Percentiles rank a stretch among this genome's conserved stretches.
These are phyloP conservation scores for Rhytidhysteron rufulum DNA, from an alignment of 2,329 filamentous ascomycete species.

Conservation along the genomic window DNA sequence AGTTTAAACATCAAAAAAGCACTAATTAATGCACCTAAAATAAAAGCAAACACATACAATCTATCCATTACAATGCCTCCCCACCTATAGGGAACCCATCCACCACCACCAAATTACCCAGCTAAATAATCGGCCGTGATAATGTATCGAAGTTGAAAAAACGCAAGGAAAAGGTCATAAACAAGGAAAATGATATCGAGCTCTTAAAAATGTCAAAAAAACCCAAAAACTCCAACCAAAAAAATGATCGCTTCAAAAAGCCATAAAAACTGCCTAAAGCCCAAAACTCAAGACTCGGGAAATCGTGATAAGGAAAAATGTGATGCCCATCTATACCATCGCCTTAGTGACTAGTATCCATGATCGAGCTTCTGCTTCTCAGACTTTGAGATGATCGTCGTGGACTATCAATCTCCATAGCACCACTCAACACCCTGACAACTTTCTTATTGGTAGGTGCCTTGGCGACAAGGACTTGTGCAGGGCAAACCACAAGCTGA, in stretches of 20 bases:
- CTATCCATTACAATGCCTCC: too few relatives aligned
- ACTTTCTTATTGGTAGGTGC: slow-evolving; percentile 44
- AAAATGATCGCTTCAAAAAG: not conserved
- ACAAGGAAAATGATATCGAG: not conserved
- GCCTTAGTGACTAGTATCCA: slow-evolving; percentile 32
- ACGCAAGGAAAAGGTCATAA: not conserved
- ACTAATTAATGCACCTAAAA: too few relatives aligned
- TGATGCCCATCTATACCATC: slow-evolving; percentile 17
- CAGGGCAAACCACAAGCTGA: slow-evolving; percentile 91
- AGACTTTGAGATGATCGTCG: slow-evolving; percentile 23
- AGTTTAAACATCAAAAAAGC: too few relatives aligned
- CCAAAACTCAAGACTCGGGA: too few relatives aligned
- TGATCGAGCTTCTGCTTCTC: slow-evolving; percentile 29
- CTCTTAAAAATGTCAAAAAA: not conserved
- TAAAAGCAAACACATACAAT: too few relatives aligned
- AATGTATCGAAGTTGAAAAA: too few relatives aligned
- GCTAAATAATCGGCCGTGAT: too few relatives aligned
- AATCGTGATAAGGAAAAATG: not conserved
- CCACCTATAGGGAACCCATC: too few relatives aligned
- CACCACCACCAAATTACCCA: too few relatives aligned
- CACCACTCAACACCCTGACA: slow-evolving; percentile 47
- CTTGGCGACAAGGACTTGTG: slow-evolving; percentile 78
- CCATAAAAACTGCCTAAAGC: not conserved
- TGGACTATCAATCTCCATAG: slow-evolving; percentile 44
- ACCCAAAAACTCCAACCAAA: not conserved